Evolutionary conservation across 345 rosid genomes (phyloP).

Genomic region (Camelina neglecta): DNA sequence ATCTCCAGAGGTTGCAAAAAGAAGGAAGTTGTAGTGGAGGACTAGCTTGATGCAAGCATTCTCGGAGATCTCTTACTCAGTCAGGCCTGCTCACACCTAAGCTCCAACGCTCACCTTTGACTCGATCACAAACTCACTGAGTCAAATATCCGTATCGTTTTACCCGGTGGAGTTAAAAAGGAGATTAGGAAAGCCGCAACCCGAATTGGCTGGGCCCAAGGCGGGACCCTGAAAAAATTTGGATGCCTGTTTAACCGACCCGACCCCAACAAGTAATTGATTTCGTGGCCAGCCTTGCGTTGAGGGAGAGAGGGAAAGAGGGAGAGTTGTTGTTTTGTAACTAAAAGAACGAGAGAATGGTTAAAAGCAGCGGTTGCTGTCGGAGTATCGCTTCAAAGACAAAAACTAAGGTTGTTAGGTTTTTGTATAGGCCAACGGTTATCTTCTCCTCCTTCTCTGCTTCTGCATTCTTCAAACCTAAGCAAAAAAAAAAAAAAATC

Average conservation of each 20-base stretch:
- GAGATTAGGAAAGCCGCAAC: not conserved
- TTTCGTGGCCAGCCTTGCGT: not conserved
- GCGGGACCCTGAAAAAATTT: not conserved
- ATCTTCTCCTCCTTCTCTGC: slow-evolving; percentile 42
- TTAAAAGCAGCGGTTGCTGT: slow-evolving; percentile 41
- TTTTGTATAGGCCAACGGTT: slow-evolving; percentile 66
- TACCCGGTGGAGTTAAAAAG: not conserved
- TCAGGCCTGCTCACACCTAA: not conserved
- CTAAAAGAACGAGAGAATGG: not conserved
- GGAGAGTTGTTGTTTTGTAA: not conserved
- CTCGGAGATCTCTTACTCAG: not conserved
- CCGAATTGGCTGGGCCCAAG: too few species aligned
- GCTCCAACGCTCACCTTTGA: not conserved
- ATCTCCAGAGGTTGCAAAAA: not conserved
- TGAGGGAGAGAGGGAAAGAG: not conserved
- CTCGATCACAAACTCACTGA: not conserved
- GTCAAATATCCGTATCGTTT: not conserved
- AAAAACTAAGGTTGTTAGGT: slow-evolving; percentile 54
- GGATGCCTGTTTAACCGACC: not conserved
- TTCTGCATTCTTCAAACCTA: slow-evolving; percentile 56
- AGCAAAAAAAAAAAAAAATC: slow-evolving; percentile 47
- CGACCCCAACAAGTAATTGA: not conserved
- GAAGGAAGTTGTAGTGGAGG: not conserved
- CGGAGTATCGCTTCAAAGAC: slow-evolving; percentile 34
- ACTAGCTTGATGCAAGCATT: not conserved